These are phyloP conservation scores for Cenchrus americanus DNA, from an alignment of 176 grass and related monocot genomes.

Conservation along the genomic window DNA sequence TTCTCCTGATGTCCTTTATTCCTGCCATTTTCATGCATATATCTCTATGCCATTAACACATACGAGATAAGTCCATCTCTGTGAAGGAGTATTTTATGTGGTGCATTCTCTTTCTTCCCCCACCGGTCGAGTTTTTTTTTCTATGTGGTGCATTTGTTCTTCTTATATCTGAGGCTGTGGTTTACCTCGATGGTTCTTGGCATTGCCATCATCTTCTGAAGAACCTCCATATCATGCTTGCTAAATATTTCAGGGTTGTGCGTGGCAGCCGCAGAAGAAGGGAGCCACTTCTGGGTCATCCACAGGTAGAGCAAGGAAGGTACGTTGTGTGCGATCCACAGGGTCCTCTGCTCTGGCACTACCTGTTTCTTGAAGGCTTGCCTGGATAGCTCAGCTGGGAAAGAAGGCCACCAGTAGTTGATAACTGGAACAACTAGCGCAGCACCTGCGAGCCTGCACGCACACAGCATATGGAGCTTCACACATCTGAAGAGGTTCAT, in stretches of 20 bases:
- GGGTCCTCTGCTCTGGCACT: slow-evolving; percentile 61
- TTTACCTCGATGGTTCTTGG: slow-evolving; percentile 50
- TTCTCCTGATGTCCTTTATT: slow-evolving; percentile 18
- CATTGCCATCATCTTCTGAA: slow-evolving; percentile 62
- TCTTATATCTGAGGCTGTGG: neutral
- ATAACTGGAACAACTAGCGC: slow-evolving; percentile 65
- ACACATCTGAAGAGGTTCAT: slow-evolving; percentile 14
- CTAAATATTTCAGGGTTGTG: slow-evolving; percentile 63
- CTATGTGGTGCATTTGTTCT: neutral
- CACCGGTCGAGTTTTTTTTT: too few relatives aligned
- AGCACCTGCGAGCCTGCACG: slow-evolving; percentile 65
- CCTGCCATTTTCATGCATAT: neutral
- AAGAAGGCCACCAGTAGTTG: slow-evolving; percentile 90
- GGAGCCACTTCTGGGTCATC: slow-evolving; percentile 81
- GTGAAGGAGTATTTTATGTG: neutral
- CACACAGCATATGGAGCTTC: slow-evolving; percentile 8
- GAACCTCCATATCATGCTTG: slow-evolving; percentile 59
- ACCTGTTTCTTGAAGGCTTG: slow-evolving; percentile 60
- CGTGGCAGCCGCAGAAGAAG: slow-evolving; percentile 58
- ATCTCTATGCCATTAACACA: slow-evolving; percentile 15
- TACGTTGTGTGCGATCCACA: slow-evolving; percentile 68
- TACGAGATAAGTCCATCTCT: neutral
- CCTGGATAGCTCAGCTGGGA: slow-evolving; percentile 60
- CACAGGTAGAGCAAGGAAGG: slow-evolving; percentile 76
- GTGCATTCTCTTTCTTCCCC: neutral